Conservation (phyloP, 371 early-diverging fungal species). For the Rhizopus sp. region DNA sequence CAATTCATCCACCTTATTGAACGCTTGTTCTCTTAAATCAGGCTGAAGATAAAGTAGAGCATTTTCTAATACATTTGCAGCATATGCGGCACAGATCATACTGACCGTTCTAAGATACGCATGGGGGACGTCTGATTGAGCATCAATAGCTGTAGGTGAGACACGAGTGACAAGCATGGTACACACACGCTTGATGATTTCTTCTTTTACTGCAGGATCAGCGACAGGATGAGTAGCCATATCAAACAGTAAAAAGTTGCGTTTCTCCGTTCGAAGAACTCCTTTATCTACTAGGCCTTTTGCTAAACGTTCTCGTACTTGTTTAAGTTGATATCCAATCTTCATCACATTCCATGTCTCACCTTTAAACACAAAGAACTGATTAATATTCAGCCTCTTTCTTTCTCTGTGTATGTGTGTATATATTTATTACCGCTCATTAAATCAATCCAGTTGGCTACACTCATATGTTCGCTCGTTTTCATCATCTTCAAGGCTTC, state of each 20-base stretch:
- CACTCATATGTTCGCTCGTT: conserved; percentile 70
- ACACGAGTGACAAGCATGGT: conserved; percentile 68
- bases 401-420: background rate
- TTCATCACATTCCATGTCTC: conserved; percentile 98
- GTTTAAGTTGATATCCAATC: conserved; percentile 95
- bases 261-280: conserved; percentile 92
- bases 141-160: conserved; percentile 39
- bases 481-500: conserved; percentile 91
- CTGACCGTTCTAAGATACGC: conserved; percentile 76
- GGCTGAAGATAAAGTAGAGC: conserved; percentile 83
- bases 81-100: conserved; percentile 94
- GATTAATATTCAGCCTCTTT: background rate
- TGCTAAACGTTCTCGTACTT: conserved; percentile 94
- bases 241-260: conserved; percentile 93
- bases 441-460: conserved; percentile 94
- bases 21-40: conserved; percentile 87
- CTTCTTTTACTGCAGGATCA: conserved; percentile 83
- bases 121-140: conserved; percentile 47
- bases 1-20: conserved; percentile 85
- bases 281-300: conserved; percentile 98
- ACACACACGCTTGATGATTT: conserved; percentile 79
- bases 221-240: conserved; percentile 95
- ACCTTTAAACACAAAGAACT: conserved; percentile 50
- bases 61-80: conserved; percentile 95
- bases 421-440: conserved; percentile 81